Evolutionary conservation across 2,329 filamentous ascomycete genomes (phyloP).

Genomic region (Penicillium sp.): DNA sequence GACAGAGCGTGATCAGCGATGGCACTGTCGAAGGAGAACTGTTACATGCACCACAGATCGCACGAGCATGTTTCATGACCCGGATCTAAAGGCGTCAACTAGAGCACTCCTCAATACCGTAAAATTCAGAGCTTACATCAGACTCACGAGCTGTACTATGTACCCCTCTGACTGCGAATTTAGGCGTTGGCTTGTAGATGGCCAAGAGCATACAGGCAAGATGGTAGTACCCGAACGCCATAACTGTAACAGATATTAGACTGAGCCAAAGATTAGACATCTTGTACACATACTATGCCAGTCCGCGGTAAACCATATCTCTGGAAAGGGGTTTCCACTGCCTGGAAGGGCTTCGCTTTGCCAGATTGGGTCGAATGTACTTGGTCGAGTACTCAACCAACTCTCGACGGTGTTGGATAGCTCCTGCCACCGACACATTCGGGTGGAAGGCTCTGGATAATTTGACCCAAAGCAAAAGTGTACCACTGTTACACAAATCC

Average conservation of each 20-base stretch:
- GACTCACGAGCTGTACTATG: constrained; percentile 5
- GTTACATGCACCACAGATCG: constrained; percentile 12
- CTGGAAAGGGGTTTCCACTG: constrained; percentile 8
- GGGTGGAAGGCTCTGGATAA: constrained; percentile 3
- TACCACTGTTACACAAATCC: constrained; percentile 10
- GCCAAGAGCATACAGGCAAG: constrained; percentile 10
- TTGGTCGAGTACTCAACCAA: constrained; percentile 4
- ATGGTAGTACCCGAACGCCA: constrained; percentile 13
- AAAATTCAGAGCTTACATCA: constrained; percentile 4
- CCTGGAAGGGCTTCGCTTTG: constrained; percentile 2
- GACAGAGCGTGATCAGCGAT: constrained; percentile 12
- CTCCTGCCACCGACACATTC: constrained; percentile 8
- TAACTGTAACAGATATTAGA: constrained; percentile 1
- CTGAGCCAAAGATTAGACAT: not conserved
- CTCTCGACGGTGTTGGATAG: constrained; percentile 5
- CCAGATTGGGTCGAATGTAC: constrained; percentile 9
- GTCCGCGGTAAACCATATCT: constrained; percentile 10
- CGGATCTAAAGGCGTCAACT: constrained; percentile 3
- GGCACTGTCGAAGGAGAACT: constrained; percentile 12
- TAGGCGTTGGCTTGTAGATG: constrained; percentile 12
- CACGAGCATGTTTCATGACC: constrained; percentile 10
- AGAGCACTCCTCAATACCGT: not conserved
- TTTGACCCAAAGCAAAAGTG: constrained; percentile 11
- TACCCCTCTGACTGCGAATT: constrained; percentile 5
- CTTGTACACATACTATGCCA: constrained; percentile 7